Base-by-base conservation (phyloP, 2,329 filamentous ascomycete species). In the Penicillium verrucosum region DNA sequence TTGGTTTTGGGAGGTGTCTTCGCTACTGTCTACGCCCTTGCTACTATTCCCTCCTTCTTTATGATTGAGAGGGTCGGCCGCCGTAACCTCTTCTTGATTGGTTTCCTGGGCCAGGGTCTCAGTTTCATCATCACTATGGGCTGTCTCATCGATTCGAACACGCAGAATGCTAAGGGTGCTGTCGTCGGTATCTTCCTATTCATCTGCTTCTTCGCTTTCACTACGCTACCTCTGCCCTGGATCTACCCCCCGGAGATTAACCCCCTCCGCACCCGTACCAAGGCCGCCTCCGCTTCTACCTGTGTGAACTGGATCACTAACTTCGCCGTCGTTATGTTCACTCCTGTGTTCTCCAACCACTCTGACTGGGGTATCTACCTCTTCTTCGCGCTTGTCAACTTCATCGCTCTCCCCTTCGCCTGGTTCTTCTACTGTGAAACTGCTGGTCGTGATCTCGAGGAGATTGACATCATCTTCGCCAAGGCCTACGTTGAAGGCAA, bases 131-230 rank as follows among this genome's bases (percentile, higher is more conserved):
- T 74, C 34, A 69, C 68, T 5, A 67, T 74, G 32, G 68, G 55
- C 14, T 74, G 71, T 29, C 48, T 74, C 51, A 68, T 73, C 32
- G 57, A 62, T 0, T 53, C 56, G 1, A 68, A 50, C 12, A 10
- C 44, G 10, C 40, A 58, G 32, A 65, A 61, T n/a, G 60, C 71
- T 18, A 70, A 71, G 57, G 71, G 71, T 60, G 71, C 71, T 14
- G 61, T 78, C 7, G 84, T 86, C 1, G 85, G 85, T 55, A 73
- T 88, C 32, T 88, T 88, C 72, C 80, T 83, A 2, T 89, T 87
- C 71, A 88, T 88, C 60, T 81, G 81, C 16, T 85, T 84, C 58
- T 88, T 88, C 60, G 85, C 84, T 18, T 84, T 84, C 0, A 86
- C 82, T 0, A 84, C 82, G 79, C 69, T 87, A 3, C 83, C 84